Base-by-base conservation (phyloP, 441 rosid species). In the Corymbia calophylla region DNA sequence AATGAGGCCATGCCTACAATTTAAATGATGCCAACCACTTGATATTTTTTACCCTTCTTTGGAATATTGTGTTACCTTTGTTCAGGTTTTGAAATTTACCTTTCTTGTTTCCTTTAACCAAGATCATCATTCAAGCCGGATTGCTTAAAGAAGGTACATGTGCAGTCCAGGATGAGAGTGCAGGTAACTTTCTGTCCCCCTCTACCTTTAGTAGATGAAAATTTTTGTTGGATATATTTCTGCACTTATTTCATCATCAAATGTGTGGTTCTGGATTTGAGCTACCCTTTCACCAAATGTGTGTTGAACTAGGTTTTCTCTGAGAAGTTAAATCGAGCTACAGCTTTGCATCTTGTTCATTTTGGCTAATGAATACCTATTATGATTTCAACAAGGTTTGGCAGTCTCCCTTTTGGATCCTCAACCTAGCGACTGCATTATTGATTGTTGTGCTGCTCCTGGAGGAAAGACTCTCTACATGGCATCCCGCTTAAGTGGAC, bases 111-210 rank as follows among this genome's bases (percentile, higher is more conserved):
- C 90, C 86, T 91, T 49, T 66, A 68, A 91, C 91, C 87, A 94
- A 97, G 99, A 94, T 21, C 73, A 94, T 98, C 92, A 94, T 98
- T 87, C 99, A 92, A 93, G 99, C 97, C 68, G 99, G 97, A 89
- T 90, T 97, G 87, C 94, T 98, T 90, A 96, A 93, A 93, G 93
- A 95, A 92, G 99, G 99, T 86, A 86, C 93, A 9, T 97, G 99
- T 93, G 96, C 99, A 87, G 99, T 98, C 87, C 99, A 98, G 90
- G 99, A 98, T 91, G 99, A 96, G 95, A 97, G 99, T 93, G 99
- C 99, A 93, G 99, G 99, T 98, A 86, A 90, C 88, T 86, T 89
- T 90, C 90, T 73, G 80, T 39, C 29, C 32, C 23, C 48, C 29
- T 44, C 84, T 82, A 84, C 44, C 31, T 44, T 77, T 23, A 47